phyloP scores from a whole-genome alignment of 495 filamentous ascomycete genomes.

The Hyphodiscus hymeniophilus region DNA sequence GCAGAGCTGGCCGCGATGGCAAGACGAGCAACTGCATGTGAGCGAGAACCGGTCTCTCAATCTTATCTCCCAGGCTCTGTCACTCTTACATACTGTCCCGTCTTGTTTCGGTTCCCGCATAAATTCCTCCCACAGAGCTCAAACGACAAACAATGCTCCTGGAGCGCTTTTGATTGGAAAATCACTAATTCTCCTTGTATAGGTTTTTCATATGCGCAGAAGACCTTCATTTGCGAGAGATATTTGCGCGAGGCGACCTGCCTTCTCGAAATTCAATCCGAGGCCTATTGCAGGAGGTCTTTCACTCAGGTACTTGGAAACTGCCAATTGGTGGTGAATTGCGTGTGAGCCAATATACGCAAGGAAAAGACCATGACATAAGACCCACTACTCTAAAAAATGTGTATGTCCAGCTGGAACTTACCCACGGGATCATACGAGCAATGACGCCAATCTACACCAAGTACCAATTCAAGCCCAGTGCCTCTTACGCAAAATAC shows the following conservation, averaged over 20 bases:
- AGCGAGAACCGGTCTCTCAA: too few species aligned
- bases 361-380: constrained; percentile 40
- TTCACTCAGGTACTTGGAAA: constrained; percentile 20
- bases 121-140: too few species aligned
- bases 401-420: constrained; percentile 18
- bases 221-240: constrained; percentile 44
- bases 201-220: constrained; percentile 43
- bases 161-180: too few species aligned
- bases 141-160: too few species aligned
- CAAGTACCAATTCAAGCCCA: constrained; percentile 38
- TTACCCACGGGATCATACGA: constrained; percentile 44
- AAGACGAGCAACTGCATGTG: constrained; percentile 41
- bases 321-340: constrained; percentile 34
- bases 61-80: too few species aligned
- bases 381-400: constrained; percentile 20
- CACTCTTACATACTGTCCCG: too few species aligned
- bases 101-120: too few species aligned
- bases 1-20: constrained; percentile 48
- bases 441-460: constrained; percentile 48
- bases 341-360: constrained; percentile 30
- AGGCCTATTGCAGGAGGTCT: constrained; percentile 38
- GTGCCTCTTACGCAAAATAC: constrained; percentile 15
- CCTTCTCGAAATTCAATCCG: constrained; percentile 39
- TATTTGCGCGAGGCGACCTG: constrained; percentile 47
- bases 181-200: too few species aligned